Percentiles rank a stretch among this genome's conserved stretches.
Conservation (phyloP, 345 rosid species). For the Isatis tinctoria region DNA sequence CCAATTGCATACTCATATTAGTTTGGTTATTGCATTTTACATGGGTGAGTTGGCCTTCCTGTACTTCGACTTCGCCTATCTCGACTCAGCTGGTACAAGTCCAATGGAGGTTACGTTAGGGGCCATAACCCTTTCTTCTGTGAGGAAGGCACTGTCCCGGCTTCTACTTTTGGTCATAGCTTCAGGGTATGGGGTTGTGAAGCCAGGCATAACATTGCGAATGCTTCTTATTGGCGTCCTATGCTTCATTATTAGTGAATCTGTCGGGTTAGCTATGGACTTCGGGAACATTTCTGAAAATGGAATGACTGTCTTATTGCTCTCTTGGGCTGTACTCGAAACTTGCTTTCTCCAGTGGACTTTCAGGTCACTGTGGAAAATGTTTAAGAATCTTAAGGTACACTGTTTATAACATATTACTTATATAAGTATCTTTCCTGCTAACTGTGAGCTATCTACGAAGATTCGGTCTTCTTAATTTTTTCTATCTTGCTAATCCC, state of each 20-base stretch:
- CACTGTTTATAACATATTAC: too few relatives aligned
- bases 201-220: constrained; percentile 60
- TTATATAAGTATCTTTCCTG: too few relatives aligned
- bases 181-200: constrained; percentile 78
- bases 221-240: constrained; percentile 58
- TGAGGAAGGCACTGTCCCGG: constrained; percentile 72
- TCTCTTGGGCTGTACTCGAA: constrained; percentile 66
- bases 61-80: constrained; percentile 60
- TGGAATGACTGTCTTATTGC: constrained; percentile 48
- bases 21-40: constrained; percentile 75
- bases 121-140: constrained; percentile 63
- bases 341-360: constrained; percentile 69
- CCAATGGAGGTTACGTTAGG: constrained; percentile 61
- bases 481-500: background rate
- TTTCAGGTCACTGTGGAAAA: constrained; percentile 69
- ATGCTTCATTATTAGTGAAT: constrained; percentile 61
- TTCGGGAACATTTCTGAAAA: constrained; percentile 45
- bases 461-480: background rate
- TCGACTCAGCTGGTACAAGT: constrained; percentile 64
- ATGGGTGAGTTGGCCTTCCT: constrained; percentile 70
- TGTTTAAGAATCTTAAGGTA: constrained; percentile 69
- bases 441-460: too few relatives aligned
- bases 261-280: constrained; percentile 40
- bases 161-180: constrained; percentile 75
- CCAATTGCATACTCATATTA: constrained; percentile 72